Conservation (phyloP, 225 moss, liverwort and hornwort species). For the Pseudisothecium myosuroides region DNA sequence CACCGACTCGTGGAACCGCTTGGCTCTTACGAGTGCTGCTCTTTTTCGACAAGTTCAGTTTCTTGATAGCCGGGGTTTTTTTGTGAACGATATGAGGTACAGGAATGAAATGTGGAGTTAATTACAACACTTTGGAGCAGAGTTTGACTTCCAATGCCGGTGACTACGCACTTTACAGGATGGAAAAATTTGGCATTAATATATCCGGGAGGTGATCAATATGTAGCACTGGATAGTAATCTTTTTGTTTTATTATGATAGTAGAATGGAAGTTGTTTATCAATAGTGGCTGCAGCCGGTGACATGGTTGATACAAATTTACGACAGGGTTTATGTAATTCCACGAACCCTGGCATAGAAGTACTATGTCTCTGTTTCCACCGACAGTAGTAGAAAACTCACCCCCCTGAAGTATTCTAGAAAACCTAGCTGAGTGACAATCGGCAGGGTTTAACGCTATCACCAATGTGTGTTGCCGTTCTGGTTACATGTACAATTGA, state of each 20-base stretch:
- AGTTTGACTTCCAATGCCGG: neutral
- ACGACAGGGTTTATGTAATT: neutral
- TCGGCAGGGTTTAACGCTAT: neutral
- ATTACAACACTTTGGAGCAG: neutral
- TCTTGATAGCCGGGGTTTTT: neutral
- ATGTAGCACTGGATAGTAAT: neutral
- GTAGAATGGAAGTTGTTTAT: neutral
- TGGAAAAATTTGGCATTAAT: neutral
- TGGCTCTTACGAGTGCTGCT: neutral
- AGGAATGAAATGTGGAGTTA: neutral
- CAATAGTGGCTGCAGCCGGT: neutral
- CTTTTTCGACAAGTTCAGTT: neutral
- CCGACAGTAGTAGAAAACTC: neutral
- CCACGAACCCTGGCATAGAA: neutral
- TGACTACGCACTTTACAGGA: neutral
- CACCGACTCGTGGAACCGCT: neutral
- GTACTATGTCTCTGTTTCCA: neutral
- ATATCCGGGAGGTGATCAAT: neutral
- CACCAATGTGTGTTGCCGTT: neutral
- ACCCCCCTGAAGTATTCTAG: neutral
- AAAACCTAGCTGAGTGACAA: neutral
- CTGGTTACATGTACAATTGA: neutral
- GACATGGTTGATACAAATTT: neutral
- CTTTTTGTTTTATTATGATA: neutral
- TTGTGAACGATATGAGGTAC: neutral